These are phyloP conservation scores for Podospora conica DNA, from an alignment of 495 filamentous ascomycete species.

Conservation along the genomic window DNA sequence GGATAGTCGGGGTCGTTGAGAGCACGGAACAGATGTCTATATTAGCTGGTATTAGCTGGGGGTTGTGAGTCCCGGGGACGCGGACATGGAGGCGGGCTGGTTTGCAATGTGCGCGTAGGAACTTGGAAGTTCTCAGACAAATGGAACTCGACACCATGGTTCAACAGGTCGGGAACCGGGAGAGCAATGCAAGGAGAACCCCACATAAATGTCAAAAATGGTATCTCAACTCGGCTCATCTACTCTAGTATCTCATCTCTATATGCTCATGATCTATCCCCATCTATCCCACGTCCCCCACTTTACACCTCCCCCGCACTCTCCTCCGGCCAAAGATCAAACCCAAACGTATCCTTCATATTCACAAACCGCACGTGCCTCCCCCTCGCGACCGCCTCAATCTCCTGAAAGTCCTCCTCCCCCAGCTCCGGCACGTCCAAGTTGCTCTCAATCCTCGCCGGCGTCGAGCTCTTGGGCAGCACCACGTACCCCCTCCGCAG, in stretches of 20 bases:
- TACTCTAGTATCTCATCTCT: not conserved
- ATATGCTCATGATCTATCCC: not conserved
- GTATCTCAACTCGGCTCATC: too few species aligned
- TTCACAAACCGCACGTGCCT: slow-evolving; percentile 65
- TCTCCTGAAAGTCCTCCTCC: slow-evolving; percentile 36
- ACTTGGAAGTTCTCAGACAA: too few species aligned
- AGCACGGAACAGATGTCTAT: too few species aligned
- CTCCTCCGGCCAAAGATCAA: slow-evolving; percentile 46
- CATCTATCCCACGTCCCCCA: not conserved
- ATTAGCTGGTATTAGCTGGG: too few species aligned
- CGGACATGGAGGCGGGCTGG: too few species aligned
- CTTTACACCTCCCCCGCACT: not conserved
- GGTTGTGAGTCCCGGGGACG: too few species aligned
- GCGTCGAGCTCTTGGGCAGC: slow-evolving; percentile 54
- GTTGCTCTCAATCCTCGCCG: slow-evolving; percentile 57
- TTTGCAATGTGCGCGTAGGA: too few species aligned
- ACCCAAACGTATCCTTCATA: slow-evolving; percentile 65
- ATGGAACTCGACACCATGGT: too few species aligned
- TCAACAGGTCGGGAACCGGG: too few species aligned
- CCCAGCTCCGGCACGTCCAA: slow-evolving; percentile 37
- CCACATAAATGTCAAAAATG: too few species aligned
- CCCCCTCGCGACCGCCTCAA: slow-evolving; percentile 41
- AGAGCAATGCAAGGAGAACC: too few species aligned
- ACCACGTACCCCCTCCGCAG: slow-evolving; percentile 39
- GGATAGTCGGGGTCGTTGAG: too few species aligned